These are phyloP conservation scores for Myochromella boudieri DNA, from an alignment of 768 basidiomycete genomes.

Conservation along the genomic window DNA sequence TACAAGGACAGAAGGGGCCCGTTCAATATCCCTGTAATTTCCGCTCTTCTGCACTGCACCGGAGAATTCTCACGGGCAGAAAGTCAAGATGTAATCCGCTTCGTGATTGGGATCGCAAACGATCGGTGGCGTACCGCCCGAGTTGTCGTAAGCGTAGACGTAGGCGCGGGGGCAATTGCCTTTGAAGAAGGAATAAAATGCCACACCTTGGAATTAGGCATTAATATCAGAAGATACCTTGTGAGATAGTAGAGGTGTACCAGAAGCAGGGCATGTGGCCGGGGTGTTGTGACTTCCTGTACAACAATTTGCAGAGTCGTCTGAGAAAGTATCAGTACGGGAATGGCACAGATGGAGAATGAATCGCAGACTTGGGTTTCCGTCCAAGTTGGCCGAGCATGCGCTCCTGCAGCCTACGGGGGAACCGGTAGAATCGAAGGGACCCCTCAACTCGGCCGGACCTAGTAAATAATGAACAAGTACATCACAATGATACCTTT, in stretches of 20 bases:
- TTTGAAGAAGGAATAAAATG: constrained; percentile 26
- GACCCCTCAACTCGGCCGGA: constrained; percentile 45
- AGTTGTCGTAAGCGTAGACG: constrained; percentile 48
- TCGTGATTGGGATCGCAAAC: constrained; percentile 32
- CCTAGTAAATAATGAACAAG: constrained; percentile 20
- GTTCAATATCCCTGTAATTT: too few relatives aligned
- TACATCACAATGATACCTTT: not conserved
- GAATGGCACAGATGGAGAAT: not conserved
- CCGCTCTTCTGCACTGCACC: too few relatives aligned
- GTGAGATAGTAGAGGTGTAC: too few relatives aligned
- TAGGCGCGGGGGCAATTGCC: too few relatives aligned
- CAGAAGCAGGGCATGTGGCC: constrained; percentile 33
- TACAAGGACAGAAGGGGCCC: too few relatives aligned
- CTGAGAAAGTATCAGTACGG: constrained; percentile 5
- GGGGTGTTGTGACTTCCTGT: constrained; percentile 29
- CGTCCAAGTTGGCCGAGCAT: constrained; percentile 36
- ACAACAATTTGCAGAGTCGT: constrained; percentile 36
- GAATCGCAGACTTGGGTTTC: constrained; percentile 21
- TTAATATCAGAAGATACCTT: constrained; percentile 1
- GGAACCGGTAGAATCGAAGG: constrained; percentile 43
- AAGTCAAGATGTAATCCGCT: constrained; percentile 28
- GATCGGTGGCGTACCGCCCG: constrained; percentile 44
- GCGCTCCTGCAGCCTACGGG: constrained; percentile 55
- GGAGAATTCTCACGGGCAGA: too few relatives aligned
- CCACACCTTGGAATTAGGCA: constrained; percentile 20